Evolutionary conservation across 257 asterid species (phyloP), one percentile per base, ranked within the genome.

Genomic region (Salvia splendens): DNA sequence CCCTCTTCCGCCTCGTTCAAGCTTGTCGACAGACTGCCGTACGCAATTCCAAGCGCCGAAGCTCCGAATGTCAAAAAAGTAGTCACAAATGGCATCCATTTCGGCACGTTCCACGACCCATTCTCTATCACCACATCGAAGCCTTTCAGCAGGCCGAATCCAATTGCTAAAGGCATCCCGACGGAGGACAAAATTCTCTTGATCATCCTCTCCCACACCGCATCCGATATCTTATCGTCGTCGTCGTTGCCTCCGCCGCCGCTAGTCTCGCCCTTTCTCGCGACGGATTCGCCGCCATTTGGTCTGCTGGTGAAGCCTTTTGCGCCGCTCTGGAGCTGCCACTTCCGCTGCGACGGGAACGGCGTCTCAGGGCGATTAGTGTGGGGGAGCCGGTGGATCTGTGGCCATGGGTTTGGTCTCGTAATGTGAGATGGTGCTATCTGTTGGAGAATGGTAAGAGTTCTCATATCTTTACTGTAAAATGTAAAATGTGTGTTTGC

Each of bases 21-120:
- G 45, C 96, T 91, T 8, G 96, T 85, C 2, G 97, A 86, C 65
- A 91, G 70, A 41, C 95, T 82, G 24, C 97, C 95, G 32, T 77
- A 88, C 35, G 87, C 91, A 69, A 85, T 73, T 17, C 97, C 96
- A 17, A 91, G 82, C 8, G 91, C 73, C 0, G 95, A 91, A 14
- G 88, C 73, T 0, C 97, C 95, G 61, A 91, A 88, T 0, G 91
- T 85, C 1, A 86, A 7, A 5, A 88, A 85, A 35, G 78, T 85
- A 2, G 95, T 82, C 69, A 86, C 67, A 56, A 74, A 78, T 0
- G 89, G 91, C 33, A 91, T 16, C 97, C 97, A 91, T 69, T 56
- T 71, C 0, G 95, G 97, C 65, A 81, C 78, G 47, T 86, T 85
- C 86, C 80, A 74, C 60, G 75, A 1, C 0, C 74, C 75, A 3